phyloP scores from a whole-genome alignment of 2,329 filamentous ascomycete genomes.

The Coniella vitis region DNA sequence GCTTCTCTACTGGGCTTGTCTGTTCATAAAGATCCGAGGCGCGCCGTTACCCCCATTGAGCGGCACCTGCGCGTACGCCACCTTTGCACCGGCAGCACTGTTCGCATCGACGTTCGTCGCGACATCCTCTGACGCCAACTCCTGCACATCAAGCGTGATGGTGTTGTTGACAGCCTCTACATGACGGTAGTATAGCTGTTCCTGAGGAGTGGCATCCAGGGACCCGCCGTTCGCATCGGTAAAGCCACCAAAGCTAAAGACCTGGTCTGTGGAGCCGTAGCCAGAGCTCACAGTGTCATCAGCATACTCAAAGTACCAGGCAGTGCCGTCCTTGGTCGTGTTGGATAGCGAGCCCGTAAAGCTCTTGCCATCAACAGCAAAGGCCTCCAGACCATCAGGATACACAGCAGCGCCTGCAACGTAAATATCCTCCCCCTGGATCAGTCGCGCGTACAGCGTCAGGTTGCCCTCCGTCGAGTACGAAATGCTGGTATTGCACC shows the following conservation, averaged over 20 bases:
- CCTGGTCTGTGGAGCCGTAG: slow-evolving; percentile 50
- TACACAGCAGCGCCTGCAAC: slow-evolving; percentile 38
- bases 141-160: slow-evolving; percentile 41
- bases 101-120: slow-evolving; percentile 2
- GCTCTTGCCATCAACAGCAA: slow-evolving; percentile 23
- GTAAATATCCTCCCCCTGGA: slow-evolving; percentile 34
- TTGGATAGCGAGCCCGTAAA: slow-evolving; percentile 32
- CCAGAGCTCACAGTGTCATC: slow-evolving; percentile 41
- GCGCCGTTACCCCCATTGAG: slow-evolving; percentile 13
- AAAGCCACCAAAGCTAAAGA: slow-evolving; percentile 46
- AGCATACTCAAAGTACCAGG: slow-evolving; percentile 42
- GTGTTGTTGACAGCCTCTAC: slow-evolving; percentile 49
- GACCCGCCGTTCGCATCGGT: slow-evolving; percentile 16
- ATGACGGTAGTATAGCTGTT: slow-evolving; percentile 50
- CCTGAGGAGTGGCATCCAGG: slow-evolving; percentile 20
- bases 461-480: slow-evolving; percentile 36
- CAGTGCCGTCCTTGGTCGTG: slow-evolving; percentile 53
- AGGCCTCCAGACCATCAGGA: slow-evolving; percentile 54
- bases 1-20: slow-evolving; percentile 7
- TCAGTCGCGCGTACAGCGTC: slow-evolving; percentile 35
- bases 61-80: slow-evolving; percentile 13
- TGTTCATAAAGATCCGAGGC: slow-evolving; percentile 20
- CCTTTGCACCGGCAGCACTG: background rate
- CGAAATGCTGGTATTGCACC: slow-evolving; percentile 45
- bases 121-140: slow-evolving; percentile 22